Conservation (phyloP, 768 basidiomycete species). For the Pulveroboletus ravenelii region DNA sequence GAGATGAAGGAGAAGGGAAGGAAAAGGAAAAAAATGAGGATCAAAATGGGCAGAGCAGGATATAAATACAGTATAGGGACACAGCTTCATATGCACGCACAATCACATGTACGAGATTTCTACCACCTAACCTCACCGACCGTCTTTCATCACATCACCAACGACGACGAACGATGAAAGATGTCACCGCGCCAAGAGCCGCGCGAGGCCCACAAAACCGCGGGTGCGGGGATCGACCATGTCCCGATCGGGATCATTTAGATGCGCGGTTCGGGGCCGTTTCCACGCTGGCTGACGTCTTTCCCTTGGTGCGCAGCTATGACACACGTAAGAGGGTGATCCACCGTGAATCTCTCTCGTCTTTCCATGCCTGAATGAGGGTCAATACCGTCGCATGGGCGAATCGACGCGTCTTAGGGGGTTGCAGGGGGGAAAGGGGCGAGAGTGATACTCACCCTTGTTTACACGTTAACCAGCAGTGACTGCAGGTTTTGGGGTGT, state of each 20-base stretch:
- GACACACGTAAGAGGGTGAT: conserved; percentile 28
- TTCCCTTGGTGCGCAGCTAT: conserved; percentile 18
- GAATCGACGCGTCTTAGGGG: not conserved
- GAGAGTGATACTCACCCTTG: conserved; percentile 16
- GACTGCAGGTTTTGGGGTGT: conserved; percentile 20
- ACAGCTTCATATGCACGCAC: too few relatives aligned
- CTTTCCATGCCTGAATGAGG: conserved; percentile 25
- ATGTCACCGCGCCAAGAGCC: conserved; percentile 10
- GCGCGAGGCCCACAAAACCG: conserved; percentile 6
- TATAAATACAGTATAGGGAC: not conserved
- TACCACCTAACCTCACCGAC: too few relatives aligned
- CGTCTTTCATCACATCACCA: too few relatives aligned
- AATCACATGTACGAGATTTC: too few relatives aligned
- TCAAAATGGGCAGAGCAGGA: not conserved
- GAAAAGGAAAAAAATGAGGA: not conserved
- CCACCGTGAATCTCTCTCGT: conserved; percentile 28
- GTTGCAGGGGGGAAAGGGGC: not conserved
- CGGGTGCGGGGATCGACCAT: conserved; percentile 1
- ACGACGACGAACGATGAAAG: too few relatives aligned
- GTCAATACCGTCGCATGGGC: not conserved
- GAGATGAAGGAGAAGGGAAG: too few relatives aligned
- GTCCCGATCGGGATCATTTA: not conserved
- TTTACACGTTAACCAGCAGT: conserved; percentile 29
- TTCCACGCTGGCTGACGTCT: conserved; percentile 21
- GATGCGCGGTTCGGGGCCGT: conserved; percentile 15